These are phyloP conservation scores for Candida andamanensis DNA, from an alignment of 805 yeast species.

Conservation along the genomic window DNA sequence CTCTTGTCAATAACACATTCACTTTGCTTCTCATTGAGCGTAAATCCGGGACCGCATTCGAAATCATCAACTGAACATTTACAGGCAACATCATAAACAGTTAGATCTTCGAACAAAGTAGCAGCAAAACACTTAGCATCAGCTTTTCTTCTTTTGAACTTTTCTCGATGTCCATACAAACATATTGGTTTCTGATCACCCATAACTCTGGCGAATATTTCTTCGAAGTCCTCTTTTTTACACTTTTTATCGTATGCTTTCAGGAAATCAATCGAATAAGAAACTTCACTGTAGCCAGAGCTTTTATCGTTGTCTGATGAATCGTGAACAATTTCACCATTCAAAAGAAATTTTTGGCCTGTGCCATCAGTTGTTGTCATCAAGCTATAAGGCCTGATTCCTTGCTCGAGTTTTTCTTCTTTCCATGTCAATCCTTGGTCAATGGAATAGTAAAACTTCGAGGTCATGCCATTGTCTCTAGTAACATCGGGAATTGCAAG, in stretches of 20 bases:
- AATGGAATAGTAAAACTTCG: slow-evolving; percentile 46
- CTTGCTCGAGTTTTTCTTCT: slow-evolving; percentile 41
- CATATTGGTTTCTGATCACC: slow-evolving; percentile 41
- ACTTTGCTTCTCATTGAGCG: slow-evolving; percentile 23
- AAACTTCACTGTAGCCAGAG: slow-evolving; percentile 12
- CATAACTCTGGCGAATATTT: slow-evolving; percentile 49
- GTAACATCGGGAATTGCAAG: slow-evolving; percentile 46
- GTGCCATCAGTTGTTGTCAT: slow-evolving; percentile 69
- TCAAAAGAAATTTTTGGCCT: slow-evolving; percentile 50
- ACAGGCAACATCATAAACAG: slow-evolving; percentile 51
- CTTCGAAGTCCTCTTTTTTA: slow-evolving; percentile 55
- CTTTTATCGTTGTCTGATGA: slow-evolving; percentile 8
- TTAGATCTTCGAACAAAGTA: slow-evolving; percentile 42
- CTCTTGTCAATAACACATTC: slow-evolving; percentile 42
- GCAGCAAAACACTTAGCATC: slow-evolving; percentile 60
- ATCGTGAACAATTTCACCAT: slow-evolving; percentile 31
- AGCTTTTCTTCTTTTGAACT: slow-evolving; percentile 57
- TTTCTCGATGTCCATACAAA: slow-evolving; percentile 64
- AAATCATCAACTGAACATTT: slow-evolving; percentile 60
- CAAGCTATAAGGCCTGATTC: slow-evolving; percentile 39
- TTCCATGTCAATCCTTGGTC: slow-evolving; percentile 74
- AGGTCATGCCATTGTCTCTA: slow-evolving; percentile 21
- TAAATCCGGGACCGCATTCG: slow-evolving; percentile 59
- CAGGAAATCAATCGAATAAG: slow-evolving; percentile 50
- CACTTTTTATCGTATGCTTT: slow-evolving; percentile 47